Base-by-base conservation (phyloP, 352 stramenopile genomes). In the Stephanocyclus meneghinianus region DNA sequence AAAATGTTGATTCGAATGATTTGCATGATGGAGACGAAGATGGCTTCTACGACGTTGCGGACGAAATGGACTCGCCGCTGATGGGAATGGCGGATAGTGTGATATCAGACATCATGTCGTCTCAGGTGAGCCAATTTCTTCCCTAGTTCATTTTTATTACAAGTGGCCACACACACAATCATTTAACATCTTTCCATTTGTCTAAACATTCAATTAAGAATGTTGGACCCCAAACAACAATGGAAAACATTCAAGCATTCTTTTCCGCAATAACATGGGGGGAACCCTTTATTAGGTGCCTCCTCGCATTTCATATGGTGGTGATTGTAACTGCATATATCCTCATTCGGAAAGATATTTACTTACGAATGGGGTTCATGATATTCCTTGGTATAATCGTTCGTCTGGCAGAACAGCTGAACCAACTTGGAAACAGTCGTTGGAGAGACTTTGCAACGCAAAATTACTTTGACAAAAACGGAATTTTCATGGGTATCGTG, bases 381-480 rank as follows among this genome's bases (percentile, higher is more conserved):
- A 44, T 91, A 11, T 73, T 90, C 2, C 78, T 93, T 59, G 79
- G 37, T 40, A 74, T 81, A 18, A 48, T 92, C 35, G 86, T 94
- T 21, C 78, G 85, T 30, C 71, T 76, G 4, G 81, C 89, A 26
- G 88, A 94, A 79, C 76, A 61, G 13, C 18, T 92, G 2, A 94
- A 94, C 69, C 29, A 16, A 30, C 66, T 81, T n/a, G 83, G 75
- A 2, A 60, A 53, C 11, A 69, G 71, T 37, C 59, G 90, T 57
- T 94, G 89, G 88, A 66, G 85, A 73, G 78, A 85, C 26, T 91
- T 92, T 71, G 77, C 81, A 35, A 93, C 86, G 15, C 90, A 94
- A 78, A 91, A 94, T 66, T 94, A 94, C 79, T 94, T 94, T 85
- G 90, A 94, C 69, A 78, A 70, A 21, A 67, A 78, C 53, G 90